Conservation (phyloP, 192 early-diverging fungal species). For the Umbelopsis sp. region DNA sequence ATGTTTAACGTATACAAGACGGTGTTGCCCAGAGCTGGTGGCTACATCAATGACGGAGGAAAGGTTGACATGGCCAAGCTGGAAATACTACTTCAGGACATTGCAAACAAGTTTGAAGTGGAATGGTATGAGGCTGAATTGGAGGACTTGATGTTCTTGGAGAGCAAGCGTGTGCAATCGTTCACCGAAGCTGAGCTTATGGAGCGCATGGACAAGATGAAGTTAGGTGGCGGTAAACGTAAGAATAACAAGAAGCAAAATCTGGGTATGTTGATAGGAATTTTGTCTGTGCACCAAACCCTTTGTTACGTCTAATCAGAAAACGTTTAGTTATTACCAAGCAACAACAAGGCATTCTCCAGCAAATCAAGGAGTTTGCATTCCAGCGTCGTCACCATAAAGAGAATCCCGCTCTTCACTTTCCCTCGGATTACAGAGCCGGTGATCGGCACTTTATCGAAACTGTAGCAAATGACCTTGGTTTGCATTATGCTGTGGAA, state of each 20-base stretch:
- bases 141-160: conserved; percentile 48
- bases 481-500: conserved; percentile 41
- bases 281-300: not conserved
- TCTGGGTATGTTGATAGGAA: conserved; percentile 14
- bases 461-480: conserved; percentile 47
- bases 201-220: conserved; percentile 30
- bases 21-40: conserved; percentile 68
- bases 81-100: conserved; percentile 63
- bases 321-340: conserved; percentile 32
- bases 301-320: not conserved
- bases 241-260: conserved; percentile 21
- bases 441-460: conserved; percentile 56
- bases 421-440: conserved; percentile 45
- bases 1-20: conserved; percentile 71
- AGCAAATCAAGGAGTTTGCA: conserved; percentile 55
- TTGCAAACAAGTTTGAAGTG: conserved; percentile 54
- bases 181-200: conserved; percentile 31
- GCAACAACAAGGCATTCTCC: conserved; percentile 50
- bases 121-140: conserved; percentile 53
- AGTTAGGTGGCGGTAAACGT: not conserved
- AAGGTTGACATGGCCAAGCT: conserved; percentile 59
- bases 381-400: conserved; percentile 22
- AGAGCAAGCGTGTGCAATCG: conserved; percentile 47
- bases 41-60: conserved; percentile 91
- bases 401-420: conserved; percentile 38